Evolutionary conservation across 305 asterid genomes (phyloP).

Genomic region (Andrographis paniculata): DNA sequence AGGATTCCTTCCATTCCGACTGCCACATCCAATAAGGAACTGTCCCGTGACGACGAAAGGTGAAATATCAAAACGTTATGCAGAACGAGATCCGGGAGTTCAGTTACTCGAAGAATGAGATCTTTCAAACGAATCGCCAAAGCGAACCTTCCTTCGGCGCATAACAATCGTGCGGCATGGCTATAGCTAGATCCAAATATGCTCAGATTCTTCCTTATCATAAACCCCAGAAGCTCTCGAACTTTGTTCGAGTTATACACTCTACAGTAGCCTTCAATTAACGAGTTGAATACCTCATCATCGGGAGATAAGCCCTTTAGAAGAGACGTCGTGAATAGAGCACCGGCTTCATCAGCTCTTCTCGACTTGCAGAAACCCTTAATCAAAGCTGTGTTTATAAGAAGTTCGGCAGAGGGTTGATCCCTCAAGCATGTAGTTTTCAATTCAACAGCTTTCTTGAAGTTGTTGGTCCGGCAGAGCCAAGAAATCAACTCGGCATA

Average conservation of each 20-base stretch:
- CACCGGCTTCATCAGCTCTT: constrained; percentile 36
- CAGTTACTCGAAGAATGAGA: constrained; percentile 30
- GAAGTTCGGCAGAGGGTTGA: constrained; percentile 32
- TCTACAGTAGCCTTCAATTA: constrained; percentile 42
- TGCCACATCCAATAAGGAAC: constrained; percentile 27
- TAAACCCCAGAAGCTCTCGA: constrained; percentile 39
- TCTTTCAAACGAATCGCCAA: constrained; percentile 44
- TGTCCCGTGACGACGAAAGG: constrained; percentile 29
- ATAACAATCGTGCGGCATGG: constrained; percentile 31
- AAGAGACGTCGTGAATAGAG: constrained; percentile 32
- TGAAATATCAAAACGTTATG: constrained; percentile 51
- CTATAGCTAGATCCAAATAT: constrained; percentile 49
- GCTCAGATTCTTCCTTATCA: constrained; percentile 40
- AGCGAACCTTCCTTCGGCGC: constrained; percentile 29
- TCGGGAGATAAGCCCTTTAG: constrained; percentile 24
- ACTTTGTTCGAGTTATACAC: constrained; percentile 33
- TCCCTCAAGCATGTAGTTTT: constrained; percentile 36
- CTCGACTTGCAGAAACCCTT: constrained; percentile 39
- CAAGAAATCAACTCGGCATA: constrained; percentile 34
- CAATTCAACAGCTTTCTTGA: constrained; percentile 43
- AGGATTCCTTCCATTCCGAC: constrained; percentile 34
- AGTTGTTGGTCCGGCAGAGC: constrained; percentile 35
- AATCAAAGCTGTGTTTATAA: constrained; percentile 34
- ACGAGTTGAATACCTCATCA: constrained; percentile 27
- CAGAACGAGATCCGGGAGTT: constrained; percentile 33